A percentile compares a stretch with the other conserved stretches of the same genome.
Evolutionary conservation across 1,284 basidiomycete genomes (phyloP).

Genomic region (Rhodotorula sp.): DNA sequence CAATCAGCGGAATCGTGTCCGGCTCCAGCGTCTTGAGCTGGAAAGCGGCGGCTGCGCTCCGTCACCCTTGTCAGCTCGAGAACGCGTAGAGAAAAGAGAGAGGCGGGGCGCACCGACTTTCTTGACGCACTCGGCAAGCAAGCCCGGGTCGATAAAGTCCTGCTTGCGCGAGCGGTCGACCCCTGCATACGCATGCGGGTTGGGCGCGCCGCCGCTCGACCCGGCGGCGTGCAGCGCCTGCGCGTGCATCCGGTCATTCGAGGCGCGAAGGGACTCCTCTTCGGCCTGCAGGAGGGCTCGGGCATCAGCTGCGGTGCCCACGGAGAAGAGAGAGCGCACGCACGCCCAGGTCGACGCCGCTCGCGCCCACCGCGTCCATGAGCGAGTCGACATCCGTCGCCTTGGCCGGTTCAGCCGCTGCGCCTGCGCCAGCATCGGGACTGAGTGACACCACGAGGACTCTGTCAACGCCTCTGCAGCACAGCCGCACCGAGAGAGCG

Average conservation of each 20-base stretch:
- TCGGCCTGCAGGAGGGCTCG: slow-evolving; percentile 39
- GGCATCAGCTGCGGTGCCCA: not conserved
- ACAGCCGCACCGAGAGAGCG: not conserved
- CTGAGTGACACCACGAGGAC: not conserved
- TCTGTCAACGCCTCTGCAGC: no score
- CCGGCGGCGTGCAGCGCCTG: slow-evolving; percentile 15
- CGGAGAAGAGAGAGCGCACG: slow-evolving; percentile 1
- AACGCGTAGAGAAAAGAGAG: not conserved
- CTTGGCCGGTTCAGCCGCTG: slow-evolving; percentile 4
- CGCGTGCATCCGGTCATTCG: slow-evolving; percentile 34
- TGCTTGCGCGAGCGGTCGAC: slow-evolving; percentile 36
- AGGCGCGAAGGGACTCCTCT: slow-evolving; percentile 44
- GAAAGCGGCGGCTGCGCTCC: slow-evolving; percentile 43
- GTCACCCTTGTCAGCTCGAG: not conserved
- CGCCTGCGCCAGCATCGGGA: slow-evolving; percentile 1
- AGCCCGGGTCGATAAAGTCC: slow-evolving; percentile 43
- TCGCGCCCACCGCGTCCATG: slow-evolving; percentile 47
- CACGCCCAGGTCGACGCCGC: slow-evolving; percentile 47
- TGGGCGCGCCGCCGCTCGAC: not conserved
- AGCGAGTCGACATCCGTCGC: slow-evolving; percentile 46
- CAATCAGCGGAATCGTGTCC: slow-evolving; percentile 55
- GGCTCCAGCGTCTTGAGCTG: slow-evolving; percentile 47
- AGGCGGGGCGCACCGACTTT: slow-evolving; percentile 38
- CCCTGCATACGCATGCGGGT: slow-evolving; percentile 11
- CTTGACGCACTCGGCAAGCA: slow-evolving; percentile 42